Conservation (phyloP, 169 alveolate genomes). For the Plasmodium blacklocki region DNA sequence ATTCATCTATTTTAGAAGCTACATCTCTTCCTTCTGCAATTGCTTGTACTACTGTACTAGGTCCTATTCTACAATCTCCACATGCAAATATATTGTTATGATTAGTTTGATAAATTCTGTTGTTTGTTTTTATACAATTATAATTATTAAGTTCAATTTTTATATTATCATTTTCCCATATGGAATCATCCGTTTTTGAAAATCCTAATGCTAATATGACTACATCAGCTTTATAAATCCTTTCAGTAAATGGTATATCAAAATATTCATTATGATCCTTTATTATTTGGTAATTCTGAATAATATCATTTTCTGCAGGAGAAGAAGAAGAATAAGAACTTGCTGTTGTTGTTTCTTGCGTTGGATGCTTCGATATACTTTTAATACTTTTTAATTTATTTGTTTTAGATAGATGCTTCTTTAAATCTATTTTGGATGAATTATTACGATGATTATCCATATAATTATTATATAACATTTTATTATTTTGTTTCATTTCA, state of each 20-base stretch:
- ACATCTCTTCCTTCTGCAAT: slow-evolving; percentile 81
- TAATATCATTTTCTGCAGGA: slow-evolving; percentile 5
- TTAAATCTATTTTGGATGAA: slow-evolving; percentile 1
- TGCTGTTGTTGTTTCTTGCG: slow-evolving; percentile 26
- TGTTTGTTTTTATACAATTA: slow-evolving; percentile 70
- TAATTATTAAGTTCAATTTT: slow-evolving; percentile 70
- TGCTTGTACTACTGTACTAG: slow-evolving; percentile 83
- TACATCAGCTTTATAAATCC: slow-evolving; percentile 79
- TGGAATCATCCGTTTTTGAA: slow-evolving; percentile 80
- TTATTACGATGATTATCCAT: not conserved
- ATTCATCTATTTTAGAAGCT: slow-evolving; percentile 78
- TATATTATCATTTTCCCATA: slow-evolving; percentile 77
- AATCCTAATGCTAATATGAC: slow-evolving; percentile 82
- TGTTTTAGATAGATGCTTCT: slow-evolving; percentile 6
- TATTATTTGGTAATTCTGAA: slow-evolving; percentile 33
- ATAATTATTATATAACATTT: not conserved
- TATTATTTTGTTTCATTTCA: not conserved
- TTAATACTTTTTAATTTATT: slow-evolving; percentile 11
- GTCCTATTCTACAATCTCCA: slow-evolving; percentile 85
- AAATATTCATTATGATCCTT: slow-evolving; percentile 42
- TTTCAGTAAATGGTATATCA: slow-evolving; percentile 79
- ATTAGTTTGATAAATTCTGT: slow-evolving; percentile 65
- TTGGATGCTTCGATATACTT: not conserved
- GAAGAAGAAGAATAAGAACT: slow-evolving; percentile 22
- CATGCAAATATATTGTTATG: slow-evolving; percentile 79